Base-by-base conservation (phyloP, 2,329 filamentous ascomycete species). In the Fusarium nygamai region DNA sequence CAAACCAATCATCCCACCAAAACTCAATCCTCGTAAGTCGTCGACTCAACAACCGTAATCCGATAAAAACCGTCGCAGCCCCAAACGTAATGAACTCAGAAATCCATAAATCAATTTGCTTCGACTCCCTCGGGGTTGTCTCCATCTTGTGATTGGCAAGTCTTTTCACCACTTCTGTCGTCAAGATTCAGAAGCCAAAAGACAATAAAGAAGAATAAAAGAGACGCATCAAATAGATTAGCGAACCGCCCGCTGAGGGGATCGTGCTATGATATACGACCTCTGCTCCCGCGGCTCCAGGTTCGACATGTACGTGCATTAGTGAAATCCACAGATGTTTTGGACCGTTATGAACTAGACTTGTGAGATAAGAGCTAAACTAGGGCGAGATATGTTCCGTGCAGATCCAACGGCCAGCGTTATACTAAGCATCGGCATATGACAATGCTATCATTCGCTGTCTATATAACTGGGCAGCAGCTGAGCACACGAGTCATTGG, bases 1-100 rank as follows among this genome's bases (percentile, higher is more conserved):
- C 73, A 48, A 75, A 75, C 65, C 60, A 75, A 27, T 75, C 73
- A 62, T 75, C 73, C 72, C 72, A 75, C 61, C 69, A 75, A 2
- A 75, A 68, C 12, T 60, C 59, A 44, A 75, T 62, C 17, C 69
- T 75, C 24, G 69, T 75, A 9, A 75, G 65, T 5, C 72, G 48
- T 24, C 72, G 69, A 51, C 72, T 75, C 29, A 75, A 8, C 9
- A 75, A 20, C 5, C 72, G 65, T 8, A 75, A 36, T 2, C 22
- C 20, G 7, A 75, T 60, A 19, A 75, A 67, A 3, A 75, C 31
- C 4, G 72, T 75, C 39, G 72, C 72, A 8, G 72, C 72, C 1
- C 34, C 1, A 33, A 75, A 75, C 2, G 72, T 75, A 29, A 75
- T 36, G 24, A 73, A 75, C 17, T 73, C 69, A 1, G 61, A 50